Evolutionary conservation across 2,329 filamentous ascomycete species (phyloP).

Genomic region (Aspergillus spinulosporus): DNA sequence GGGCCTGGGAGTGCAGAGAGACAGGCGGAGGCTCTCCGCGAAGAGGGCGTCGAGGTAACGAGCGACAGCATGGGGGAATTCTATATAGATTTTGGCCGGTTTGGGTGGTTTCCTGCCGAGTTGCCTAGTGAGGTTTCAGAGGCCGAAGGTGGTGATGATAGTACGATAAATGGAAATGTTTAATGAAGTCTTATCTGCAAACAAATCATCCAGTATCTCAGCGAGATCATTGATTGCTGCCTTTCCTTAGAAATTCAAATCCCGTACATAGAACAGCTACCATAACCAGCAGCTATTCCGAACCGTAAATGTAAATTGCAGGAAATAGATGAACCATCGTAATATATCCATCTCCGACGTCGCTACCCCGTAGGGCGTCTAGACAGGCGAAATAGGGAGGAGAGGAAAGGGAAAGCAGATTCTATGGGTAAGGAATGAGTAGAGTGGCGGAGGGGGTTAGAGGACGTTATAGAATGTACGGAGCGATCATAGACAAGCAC

Average conservation of each 20-base stretch:
- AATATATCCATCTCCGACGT: conserved; percentile 13
- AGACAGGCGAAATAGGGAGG: neutral
- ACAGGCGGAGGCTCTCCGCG: conserved; percentile 43
- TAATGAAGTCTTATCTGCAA: neutral
- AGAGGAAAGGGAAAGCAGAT: conserved; percentile 1
- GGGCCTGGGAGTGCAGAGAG: conserved; percentile 45
- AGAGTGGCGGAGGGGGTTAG: conserved; percentile 11
- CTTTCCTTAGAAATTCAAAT: conserved; percentile 9
- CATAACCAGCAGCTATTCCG: conserved; percentile 10
- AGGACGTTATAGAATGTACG: conserved; percentile 22
- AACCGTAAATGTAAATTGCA: conserved; percentile 2
- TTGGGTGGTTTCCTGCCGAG: conserved; percentile 53
- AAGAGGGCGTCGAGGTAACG: conserved; percentile 46
- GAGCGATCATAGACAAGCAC: conserved; percentile 34
- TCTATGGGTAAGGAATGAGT: conserved; percentile 11
- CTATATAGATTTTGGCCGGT: conserved; percentile 43
- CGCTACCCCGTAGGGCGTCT: conserved; percentile 10
- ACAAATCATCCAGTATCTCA: neutral
- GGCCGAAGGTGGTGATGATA: conserved; percentile 18
- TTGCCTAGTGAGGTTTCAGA: conserved; percentile 49
- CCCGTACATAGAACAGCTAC: conserved; percentile 11
- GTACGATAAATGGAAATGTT: neutral
- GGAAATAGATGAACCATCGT: conserved; percentile 8
- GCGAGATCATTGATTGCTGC: conserved; percentile 8
- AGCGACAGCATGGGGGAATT: conserved; percentile 47